Evolutionary conservation across 768 basidiomycete species (phyloP), one percentile per base, ranked within the genome.

Genomic region (Lepiota venenata): DNA sequence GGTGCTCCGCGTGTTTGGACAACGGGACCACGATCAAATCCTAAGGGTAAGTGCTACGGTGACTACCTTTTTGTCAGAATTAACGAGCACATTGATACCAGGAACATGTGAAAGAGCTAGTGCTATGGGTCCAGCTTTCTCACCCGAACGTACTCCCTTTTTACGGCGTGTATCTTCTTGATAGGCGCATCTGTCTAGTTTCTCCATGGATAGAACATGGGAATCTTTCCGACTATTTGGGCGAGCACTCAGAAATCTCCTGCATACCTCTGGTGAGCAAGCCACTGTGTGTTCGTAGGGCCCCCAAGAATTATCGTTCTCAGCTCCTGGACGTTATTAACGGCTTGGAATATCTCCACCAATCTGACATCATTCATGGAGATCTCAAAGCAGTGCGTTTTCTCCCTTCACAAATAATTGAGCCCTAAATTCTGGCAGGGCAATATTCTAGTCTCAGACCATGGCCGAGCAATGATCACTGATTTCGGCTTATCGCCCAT

Each of bases 81-180:
- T 4, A 6, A 41, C 9, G 14, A 36, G 22, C 12, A 9, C 36
- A 45, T 16, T 20, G 29, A 49, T 29, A 8, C 9, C 9, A 53
- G 52, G 44, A 21, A 9, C 32, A 38, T 14, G 44, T 18, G 12
- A 38, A 38, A 9, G 73, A 75, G 42, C 67, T 68, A 11, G 58
- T 69, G 20, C 36, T 67, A 39, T 75, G 71, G 73, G 61, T 60
- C 2, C 63, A 70, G 51, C 41, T 74, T 10, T 58, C 53, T 0
- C 74, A 75, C 48, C 59, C 61, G 0, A 73, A 73, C 37, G 66
- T 74, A 16, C 57, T 74, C 16, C 71, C 71, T 1, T 56, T 74
- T 20, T 66, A 68, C 57, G 71, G 73, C 2, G 43, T 69, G 11
- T 74, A 60, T 39, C 29, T 11, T 20, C 55, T 59, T 10, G 43